phyloP scores from a whole-genome alignment of 257 asterid species.

The Nicotiana noctiflora region DNA sequence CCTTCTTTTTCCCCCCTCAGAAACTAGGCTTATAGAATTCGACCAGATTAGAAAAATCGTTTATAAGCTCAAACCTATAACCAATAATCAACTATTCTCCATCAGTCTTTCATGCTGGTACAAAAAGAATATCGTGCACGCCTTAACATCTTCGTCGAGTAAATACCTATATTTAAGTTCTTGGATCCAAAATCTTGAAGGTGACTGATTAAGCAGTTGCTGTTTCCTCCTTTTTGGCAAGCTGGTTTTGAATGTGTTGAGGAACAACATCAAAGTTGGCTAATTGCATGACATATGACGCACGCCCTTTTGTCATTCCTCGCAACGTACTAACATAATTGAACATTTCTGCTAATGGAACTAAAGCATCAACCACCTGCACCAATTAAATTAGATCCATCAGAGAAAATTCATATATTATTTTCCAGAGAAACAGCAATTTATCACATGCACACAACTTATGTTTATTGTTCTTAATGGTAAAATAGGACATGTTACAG shows the following conservation, averaged over 20 bases:
- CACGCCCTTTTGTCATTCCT: conserved; percentile 96
- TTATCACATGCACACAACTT: not conserved
- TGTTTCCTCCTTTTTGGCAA: conserved; percentile 68
- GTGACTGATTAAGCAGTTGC: conserved; percentile 44
- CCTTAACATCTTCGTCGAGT: not conserved
- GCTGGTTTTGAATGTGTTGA: conserved; percentile 87
- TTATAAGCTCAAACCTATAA: not conserved
- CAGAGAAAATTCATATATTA: not conserved
- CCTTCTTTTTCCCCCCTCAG: not conserved
- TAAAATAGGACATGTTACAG: not conserved
- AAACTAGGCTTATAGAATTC: not conserved
- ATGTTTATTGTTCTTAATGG: not conserved
- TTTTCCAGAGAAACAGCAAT: not conserved
- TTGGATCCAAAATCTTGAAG: not conserved
- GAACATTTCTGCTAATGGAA: conserved; percentile 97
- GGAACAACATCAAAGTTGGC: conserved; percentile 97
- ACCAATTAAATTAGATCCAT: not conserved
- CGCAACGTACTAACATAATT: conserved; percentile 86
- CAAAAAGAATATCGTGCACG: not conserved
- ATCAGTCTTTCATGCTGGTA: not conserved
- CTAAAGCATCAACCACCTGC: conserved; percentile 89
- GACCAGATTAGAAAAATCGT: not conserved
- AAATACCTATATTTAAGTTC: not conserved
- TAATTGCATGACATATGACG: conserved; percentile 92
- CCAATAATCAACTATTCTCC: not conserved